Conservation (phyloP, 2,329 filamentous ascomycete species). For the Neonectria sp. region DNA sequence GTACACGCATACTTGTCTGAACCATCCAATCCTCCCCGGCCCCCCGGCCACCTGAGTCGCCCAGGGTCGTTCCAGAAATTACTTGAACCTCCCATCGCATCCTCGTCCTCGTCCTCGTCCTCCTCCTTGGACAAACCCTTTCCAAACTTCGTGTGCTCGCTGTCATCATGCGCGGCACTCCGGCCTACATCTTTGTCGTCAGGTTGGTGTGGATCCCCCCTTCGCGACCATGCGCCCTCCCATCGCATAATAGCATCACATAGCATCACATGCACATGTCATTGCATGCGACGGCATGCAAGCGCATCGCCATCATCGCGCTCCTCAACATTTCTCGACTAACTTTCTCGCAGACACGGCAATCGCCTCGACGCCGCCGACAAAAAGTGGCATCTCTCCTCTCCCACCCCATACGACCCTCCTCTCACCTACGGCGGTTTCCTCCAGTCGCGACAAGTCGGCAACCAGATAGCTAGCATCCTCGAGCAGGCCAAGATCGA, state of each 20-base stretch:
- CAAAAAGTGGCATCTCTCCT: constrained; percentile 94
- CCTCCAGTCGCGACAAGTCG: constrained; percentile 87
- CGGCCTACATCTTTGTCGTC: constrained; percentile 61
- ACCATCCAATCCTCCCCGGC: constrained; percentile 15
- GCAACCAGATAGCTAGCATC: constrained; percentile 85
- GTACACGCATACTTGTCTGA: constrained; percentile 22
- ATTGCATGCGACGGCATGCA: constrained; percentile 10
- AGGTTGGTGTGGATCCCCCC: constrained; percentile 51
- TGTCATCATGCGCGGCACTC: constrained; percentile 58
- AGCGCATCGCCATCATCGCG: constrained; percentile 12
- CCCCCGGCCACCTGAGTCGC: constrained; percentile 21
- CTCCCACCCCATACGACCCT: constrained; percentile 94
- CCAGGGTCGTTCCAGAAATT: constrained; percentile 16
- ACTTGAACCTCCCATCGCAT: constrained; percentile 24
- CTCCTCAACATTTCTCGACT: constrained; percentile 25
- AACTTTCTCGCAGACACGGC: constrained; percentile 76
- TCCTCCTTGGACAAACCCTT: constrained; percentile 19
- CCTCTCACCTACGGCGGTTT: constrained; percentile 96
- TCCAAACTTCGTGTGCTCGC: constrained; percentile 15
- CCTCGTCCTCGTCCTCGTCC: constrained; percentile 9
- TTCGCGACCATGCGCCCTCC: constrained; percentile 43
- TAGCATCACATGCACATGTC: constrained; percentile 16
- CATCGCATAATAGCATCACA: constrained; percentile 37
- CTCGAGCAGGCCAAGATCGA: constrained; percentile 67
- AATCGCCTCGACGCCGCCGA: constrained; percentile 95